Base-by-base conservation (phyloP, 2,329 filamentous ascomycete species). In the Penicillium sp. region DNA sequence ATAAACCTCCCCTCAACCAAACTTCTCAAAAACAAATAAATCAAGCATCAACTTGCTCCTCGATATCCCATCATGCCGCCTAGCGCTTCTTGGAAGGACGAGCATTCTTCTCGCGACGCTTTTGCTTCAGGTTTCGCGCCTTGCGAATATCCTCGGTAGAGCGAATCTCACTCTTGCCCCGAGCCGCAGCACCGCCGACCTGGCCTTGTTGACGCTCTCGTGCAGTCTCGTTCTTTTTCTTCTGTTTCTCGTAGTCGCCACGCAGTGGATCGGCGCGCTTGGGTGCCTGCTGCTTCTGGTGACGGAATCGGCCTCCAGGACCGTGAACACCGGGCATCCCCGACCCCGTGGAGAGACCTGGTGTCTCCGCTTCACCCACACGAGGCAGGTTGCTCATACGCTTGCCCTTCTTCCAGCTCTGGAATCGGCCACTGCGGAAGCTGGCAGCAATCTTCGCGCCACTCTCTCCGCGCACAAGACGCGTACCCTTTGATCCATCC, bases 361-460 rank as follows among this genome's bases (percentile, higher is more conserved):
- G 57, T 72, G 77, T 58, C 55, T 97, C 93, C 39, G 78, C 69
- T 69, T 97, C 91, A 54, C 94, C 93, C 32, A 90, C 86, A 38
- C 85, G 80, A 8, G 90, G 90, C 64, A 95, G 70, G 13, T 83
- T 80, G 48, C 83, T 82, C 40, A 97, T 76, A 56, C 88, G 86
- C 73, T 97, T 88, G 18, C 85, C 82, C 66, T 86, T 89, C 68
- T 85, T 86, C 94, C 93, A 98, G 56, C 80, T 82, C 66, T 97
- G 90, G 73, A 95, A 98, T 39, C 91, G 84, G 33, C 94, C 93
- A 68, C 85, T 90, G 65, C 91, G 85, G 81, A 98, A 97, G 51
- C 80, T 86, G 39, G 93, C 90, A 1, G 93, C 89, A 60, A 98
- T 96, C 76, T 96, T 97, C 74, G 91, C 88, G 46, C 93, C 93